Conservation (phyloP, 306 rosid species). For the Vigna angularis region DNA sequence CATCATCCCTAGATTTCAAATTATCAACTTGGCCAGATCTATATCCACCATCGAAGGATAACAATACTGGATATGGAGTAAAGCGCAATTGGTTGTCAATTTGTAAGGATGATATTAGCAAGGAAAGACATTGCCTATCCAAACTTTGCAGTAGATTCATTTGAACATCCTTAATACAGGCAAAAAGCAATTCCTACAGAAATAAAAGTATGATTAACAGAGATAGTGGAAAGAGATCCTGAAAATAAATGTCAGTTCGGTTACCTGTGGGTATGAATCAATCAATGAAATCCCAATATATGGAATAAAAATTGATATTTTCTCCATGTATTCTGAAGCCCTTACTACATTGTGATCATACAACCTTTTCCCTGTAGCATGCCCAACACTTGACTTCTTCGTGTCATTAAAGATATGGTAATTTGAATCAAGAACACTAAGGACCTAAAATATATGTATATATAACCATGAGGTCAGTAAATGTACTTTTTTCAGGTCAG, state of each 20-base stretch:
- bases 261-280: constrained; percentile 77
- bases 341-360: constrained; percentile 64
- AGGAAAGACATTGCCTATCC: constrained; percentile 79
- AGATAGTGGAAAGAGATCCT: constrained; percentile 27
- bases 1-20: constrained; percentile 55
- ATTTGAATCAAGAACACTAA: constrained; percentile 80
- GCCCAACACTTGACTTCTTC: constrained; percentile 53
- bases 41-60: constrained; percentile 74
- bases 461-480: constrained; percentile 2
- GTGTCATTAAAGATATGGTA: constrained; percentile 63
- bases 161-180: constrained; percentile 66
- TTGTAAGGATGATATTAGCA: constrained; percentile 74
- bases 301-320: constrained; percentile 70
- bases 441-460: constrained; percentile 60
- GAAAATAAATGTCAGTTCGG: constrained; percentile 35
- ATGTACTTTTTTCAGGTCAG: constrained; percentile 8
- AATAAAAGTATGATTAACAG: constrained; percentile 38
- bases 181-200: constrained; percentile 86
- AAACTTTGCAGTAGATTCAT: constrained; percentile 79
- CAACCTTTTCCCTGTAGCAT: constrained; percentile 54
- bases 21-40: constrained; percentile 53
- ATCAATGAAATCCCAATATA: constrained; percentile 83
- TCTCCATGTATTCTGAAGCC: constrained; percentile 69
- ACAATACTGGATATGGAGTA: constrained; percentile 88
- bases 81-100: constrained; percentile 91